Evolutionary conservation across 805 yeast species (phyloP).

Genomic region (Wickerhamomyces strasburgensis): DNA sequence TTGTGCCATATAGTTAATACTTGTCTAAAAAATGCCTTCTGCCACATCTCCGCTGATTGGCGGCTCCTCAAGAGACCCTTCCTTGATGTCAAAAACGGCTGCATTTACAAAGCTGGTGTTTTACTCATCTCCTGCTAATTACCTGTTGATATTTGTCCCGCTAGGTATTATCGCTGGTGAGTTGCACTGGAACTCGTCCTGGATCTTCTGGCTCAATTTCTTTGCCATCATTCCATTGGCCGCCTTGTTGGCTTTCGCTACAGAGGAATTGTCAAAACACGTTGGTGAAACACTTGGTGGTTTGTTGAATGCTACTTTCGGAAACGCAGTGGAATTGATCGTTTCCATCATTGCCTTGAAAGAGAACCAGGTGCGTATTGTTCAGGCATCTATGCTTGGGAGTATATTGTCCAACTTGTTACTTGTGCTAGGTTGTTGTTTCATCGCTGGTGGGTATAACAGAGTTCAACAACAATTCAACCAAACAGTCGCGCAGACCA

Average conservation of each 20-base stretch:
- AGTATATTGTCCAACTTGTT: constrained; percentile 84
- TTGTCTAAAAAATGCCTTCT: neutral
- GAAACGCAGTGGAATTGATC: constrained; percentile 95
- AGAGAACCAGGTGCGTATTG: constrained; percentile 86
- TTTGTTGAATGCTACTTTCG: constrained; percentile 91
- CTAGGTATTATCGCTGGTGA: constrained; percentile 74
- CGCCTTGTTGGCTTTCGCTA: constrained; percentile 82
- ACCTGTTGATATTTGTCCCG: constrained; percentile 80
- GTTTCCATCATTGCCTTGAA: constrained; percentile 86
- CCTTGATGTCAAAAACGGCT: constrained; percentile 15
- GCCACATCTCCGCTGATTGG: constrained; percentile 13
- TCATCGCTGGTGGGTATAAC: constrained; percentile 86
- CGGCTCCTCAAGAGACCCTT: constrained; percentile 2
- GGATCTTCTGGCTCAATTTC: constrained; percentile 70
- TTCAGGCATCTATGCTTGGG: constrained; percentile 97
- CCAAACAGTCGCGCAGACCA: constrained; percentile 96
- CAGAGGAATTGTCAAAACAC: constrained; percentile 84
- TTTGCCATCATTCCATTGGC: constrained; percentile 91
- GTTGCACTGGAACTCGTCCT: constrained; percentile 47
- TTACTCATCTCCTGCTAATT: constrained; percentile 67
- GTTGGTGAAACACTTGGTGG: constrained; percentile 95
- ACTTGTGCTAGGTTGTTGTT: constrained; percentile 92
- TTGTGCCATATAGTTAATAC: neutral
- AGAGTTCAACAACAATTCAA: constrained; percentile 84
- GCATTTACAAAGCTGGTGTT: constrained; percentile 28